These are phyloP conservation scores for Myxozyma geophila DNA, from an alignment of 805 yeast species.

Conservation along the genomic window DNA sequence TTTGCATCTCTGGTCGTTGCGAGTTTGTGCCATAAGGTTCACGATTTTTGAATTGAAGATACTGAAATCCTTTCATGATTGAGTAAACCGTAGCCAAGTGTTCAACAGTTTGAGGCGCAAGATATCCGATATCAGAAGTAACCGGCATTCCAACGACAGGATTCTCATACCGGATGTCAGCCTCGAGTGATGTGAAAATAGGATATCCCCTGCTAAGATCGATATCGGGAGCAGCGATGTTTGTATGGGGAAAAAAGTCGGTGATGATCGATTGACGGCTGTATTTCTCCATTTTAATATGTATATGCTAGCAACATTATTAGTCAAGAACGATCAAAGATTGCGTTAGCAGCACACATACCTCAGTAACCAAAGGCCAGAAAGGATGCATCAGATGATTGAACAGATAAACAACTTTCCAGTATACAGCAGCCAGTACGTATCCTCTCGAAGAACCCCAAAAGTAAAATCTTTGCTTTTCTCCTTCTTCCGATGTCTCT, in stretches of 20 bases:
- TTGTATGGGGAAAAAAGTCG: conserved; percentile 17
- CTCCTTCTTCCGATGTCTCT: neutral
- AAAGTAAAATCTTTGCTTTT: conserved; percentile 1
- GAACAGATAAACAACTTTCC: conserved; percentile 9
- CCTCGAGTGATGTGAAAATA: conserved; percentile 1
- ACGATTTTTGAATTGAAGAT: neutral
- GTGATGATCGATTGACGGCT: neutral
- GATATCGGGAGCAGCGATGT: conserved; percentile 25
- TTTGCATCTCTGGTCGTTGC: neutral
- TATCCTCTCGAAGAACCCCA: conserved; percentile 5
- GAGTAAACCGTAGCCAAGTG: conserved; percentile 2
- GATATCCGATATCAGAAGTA: conserved; percentile 17
- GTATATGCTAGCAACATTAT: neutral
- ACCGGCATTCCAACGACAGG: conserved; percentile 18
- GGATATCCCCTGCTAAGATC: conserved; percentile 13
- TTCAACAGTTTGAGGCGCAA: neutral
- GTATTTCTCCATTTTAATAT: neutral
- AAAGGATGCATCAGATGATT: conserved; percentile 18
- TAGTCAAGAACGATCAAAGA: neutral
- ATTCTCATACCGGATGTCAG: conserved; percentile 14
- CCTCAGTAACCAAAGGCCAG: conserved; percentile 13
- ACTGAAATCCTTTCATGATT: conserved; percentile 18
- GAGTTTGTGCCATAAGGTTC: neutral
- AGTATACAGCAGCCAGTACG: neutral
- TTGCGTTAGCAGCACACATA: neutral